A percentile compares a stretch with the other conserved stretches of the same genome.
These are phyloP conservation scores for Huntiella omanensis DNA, from an alignment of 2,329 filamentous ascomycete genomes.

Conservation along the genomic window DNA sequence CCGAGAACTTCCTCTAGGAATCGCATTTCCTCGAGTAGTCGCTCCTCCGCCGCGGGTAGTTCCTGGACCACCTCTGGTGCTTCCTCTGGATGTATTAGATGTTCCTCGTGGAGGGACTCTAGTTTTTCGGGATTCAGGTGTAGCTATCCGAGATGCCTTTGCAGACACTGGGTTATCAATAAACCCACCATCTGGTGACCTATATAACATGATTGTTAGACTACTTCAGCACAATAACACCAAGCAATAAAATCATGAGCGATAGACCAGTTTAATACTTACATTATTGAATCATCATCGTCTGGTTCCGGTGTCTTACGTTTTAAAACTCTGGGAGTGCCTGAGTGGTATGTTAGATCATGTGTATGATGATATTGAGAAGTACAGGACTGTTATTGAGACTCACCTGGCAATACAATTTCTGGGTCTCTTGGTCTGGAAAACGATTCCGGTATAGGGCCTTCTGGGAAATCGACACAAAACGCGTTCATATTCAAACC, in stretches of 20 bases:
- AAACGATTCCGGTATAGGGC: slow-evolving; percentile 71
- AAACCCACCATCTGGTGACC: slow-evolving; percentile 82
- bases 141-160: slow-evolving; percentile 27
- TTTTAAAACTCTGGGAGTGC: slow-evolving; percentile 9
- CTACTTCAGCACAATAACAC: too few relatives aligned
- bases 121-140: slow-evolving; percentile 20
- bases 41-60: slow-evolving; percentile 11
- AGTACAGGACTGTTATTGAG: not conserved
- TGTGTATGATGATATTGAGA: not conserved
- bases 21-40: slow-evolving; percentile 7
- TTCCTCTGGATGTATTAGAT: slow-evolving; percentile 13
- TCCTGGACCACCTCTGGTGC: slow-evolving; percentile 11
- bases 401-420: slow-evolving; percentile 3
- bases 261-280: slow-evolving; percentile 17
- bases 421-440: slow-evolving; percentile 42
- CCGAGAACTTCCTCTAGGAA: slow-evolving; percentile 15
- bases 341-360: slow-evolving; percentile 7
- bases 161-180: slow-evolving; percentile 60
- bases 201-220: slow-evolving; percentile 18
- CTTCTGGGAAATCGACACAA: slow-evolving; percentile 94
- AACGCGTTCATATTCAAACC: slow-evolving; percentile 98
- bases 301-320: slow-evolving; percentile 23
- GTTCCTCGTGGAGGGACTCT: slow-evolving; percentile 20
- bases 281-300: slow-evolving; percentile 75
- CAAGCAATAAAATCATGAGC: not conserved